Evolutionary conservation across 805 yeast species (phyloP).

Genomic region (Metschnikowia henanensis): DNA sequence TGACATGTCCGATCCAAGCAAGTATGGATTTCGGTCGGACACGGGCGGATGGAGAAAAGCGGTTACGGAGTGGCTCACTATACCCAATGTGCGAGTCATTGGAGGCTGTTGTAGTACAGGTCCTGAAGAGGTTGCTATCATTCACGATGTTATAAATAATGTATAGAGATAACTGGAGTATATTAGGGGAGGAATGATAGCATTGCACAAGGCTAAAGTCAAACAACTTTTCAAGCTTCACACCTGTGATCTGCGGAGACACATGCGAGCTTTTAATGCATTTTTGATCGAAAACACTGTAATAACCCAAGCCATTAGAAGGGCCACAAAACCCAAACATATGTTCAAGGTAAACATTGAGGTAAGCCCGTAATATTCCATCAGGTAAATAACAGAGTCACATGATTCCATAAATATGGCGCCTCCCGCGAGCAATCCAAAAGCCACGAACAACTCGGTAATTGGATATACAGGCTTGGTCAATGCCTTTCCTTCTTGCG

Average conservation of each 20-base stretch:
- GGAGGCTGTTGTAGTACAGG: constrained; percentile 81
- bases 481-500: constrained; percentile 25
- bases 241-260: not conserved
- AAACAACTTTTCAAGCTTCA: not conserved
- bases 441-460: constrained; percentile 79
- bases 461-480: constrained; percentile 59
- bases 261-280: constrained; percentile 9
- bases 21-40: constrained; percentile 20
- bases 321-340: constrained; percentile 72
- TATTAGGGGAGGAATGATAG: constrained; percentile 4
- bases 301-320: constrained; percentile 91
- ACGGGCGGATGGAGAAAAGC: constrained; percentile 37
- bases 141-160: constrained; percentile 11
- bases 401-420: constrained; percentile 89
- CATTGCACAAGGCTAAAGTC: not conserved
- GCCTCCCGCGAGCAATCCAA: constrained; percentile 86
- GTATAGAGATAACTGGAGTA: constrained; percentile 1
- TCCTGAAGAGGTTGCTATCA: constrained; percentile 40
- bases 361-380: constrained; percentile 81
- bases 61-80: constrained; percentile 39
- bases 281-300: constrained; percentile 61
- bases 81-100: constrained; percentile 45
- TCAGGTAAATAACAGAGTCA: constrained; percentile 77
- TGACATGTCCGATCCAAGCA: constrained; percentile 43
- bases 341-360: constrained; percentile 91